Conservation (phyloP, 2,329 filamentous ascomycete species). For the Monilinia laxa region DNA sequence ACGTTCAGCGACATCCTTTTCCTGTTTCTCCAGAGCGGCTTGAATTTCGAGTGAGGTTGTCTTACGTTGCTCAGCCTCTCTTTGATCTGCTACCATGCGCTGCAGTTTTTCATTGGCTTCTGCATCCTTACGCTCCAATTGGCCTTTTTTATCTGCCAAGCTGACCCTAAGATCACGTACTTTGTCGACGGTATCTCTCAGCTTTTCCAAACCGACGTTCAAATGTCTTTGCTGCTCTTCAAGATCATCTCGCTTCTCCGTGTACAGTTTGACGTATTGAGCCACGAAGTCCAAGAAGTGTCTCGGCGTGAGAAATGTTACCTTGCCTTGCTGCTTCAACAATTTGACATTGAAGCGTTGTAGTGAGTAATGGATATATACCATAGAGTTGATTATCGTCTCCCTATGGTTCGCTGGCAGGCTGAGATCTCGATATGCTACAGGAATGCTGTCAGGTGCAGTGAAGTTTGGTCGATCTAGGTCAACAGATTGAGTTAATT, state of each 20-base stretch:
- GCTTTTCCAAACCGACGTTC: conserved; percentile 96
- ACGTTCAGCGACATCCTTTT: conserved; percentile 79
- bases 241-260: conserved; percentile 95
- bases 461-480: conserved; percentile 83
- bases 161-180: conserved; percentile 88
- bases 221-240: conserved; percentile 98
- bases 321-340: conserved; percentile 85
- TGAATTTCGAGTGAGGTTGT: conserved; percentile 86
- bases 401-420: conserved; percentile 89
- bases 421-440: conserved; percentile 82
- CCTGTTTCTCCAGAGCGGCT: conserved; percentile 80
- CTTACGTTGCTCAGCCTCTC: conserved; percentile 90
- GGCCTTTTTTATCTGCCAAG: conserved; percentile 89
- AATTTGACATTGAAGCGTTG: conserved; percentile 86
- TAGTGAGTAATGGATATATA: conserved; percentile 95
- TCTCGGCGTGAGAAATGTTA: conserved; percentile 90
- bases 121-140: conserved; percentile 88
- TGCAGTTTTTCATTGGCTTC: conserved; percentile 98
- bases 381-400: conserved; percentile 95
- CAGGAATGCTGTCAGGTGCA: conserved; percentile 86
- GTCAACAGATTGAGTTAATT: conserved; percentile 94
- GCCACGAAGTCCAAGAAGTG: conserved; percentile 98
- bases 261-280: conserved; percentile 96
- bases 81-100: conserved; percentile 94
- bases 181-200: conserved; percentile 95